Evolutionary conservation across 108 stramenopile genomes (phyloP).

Genomic region (Cyclostephanos invisitatus): DNA sequence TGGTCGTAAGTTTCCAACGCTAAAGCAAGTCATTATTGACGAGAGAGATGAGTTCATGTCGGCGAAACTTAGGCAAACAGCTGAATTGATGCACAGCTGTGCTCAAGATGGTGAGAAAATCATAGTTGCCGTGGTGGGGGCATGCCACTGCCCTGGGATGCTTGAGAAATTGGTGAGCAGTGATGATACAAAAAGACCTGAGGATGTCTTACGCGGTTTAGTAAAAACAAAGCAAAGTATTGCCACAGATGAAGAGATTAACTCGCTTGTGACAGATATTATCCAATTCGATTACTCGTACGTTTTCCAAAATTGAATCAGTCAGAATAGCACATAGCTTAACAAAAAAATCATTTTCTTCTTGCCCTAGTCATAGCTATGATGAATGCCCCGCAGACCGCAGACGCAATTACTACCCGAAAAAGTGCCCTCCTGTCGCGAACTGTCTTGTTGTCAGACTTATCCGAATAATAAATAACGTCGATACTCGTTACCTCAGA

Average conservation of each 20-base stretch:
- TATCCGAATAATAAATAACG: conserved; percentile 19
- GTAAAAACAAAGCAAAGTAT: conserved; percentile 39
- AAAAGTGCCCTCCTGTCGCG: background rate
- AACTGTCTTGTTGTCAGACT: background rate
- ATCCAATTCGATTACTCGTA: conserved; percentile 46
- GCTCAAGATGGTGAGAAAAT: conserved; percentile 23
- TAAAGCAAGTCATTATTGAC: conserved; percentile 70
- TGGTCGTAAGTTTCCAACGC: conserved; percentile 66
- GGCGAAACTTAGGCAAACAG: conserved; percentile 74
- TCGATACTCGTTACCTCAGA: conserved; percentile 13
- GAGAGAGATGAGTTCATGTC: conserved; percentile 86
- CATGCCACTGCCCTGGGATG: conserved; percentile 83
- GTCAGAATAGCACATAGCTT: background rate
- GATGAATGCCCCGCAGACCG: background rate
- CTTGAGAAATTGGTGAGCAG: conserved; percentile 19
- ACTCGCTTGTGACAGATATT: conserved; percentile 41
- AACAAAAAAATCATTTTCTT: conserved; percentile 8
- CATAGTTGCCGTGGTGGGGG: conserved; percentile 83
- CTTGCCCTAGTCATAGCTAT: conserved; percentile 2
- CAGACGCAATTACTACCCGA: background rate
- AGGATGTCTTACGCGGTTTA: conserved; percentile 28
- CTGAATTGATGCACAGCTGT: conserved; percentile 17
- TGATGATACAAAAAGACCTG: conserved; percentile 5
- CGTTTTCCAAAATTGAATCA: conserved; percentile 12
- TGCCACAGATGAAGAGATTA: conserved; percentile 20